A percentile compares a stretch with the other conserved stretches of the same genome.
Conservation (phyloP, 805 yeast genomes). For the Candida easanensis region DNA sequence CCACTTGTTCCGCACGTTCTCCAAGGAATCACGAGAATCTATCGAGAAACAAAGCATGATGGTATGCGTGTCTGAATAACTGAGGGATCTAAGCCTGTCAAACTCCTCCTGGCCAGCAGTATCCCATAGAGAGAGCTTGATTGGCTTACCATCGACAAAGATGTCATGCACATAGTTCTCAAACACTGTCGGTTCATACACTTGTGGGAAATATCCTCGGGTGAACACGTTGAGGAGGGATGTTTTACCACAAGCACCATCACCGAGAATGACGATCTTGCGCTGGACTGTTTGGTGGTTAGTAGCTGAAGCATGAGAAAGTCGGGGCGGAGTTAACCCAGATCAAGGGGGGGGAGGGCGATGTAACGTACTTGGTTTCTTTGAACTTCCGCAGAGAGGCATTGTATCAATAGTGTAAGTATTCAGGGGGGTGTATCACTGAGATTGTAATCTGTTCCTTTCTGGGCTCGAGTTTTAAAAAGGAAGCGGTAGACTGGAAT, state of each 20-base stretch:
- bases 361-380: constrained; percentile 34
- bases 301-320: constrained; percentile 1
- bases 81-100: constrained; percentile 86
- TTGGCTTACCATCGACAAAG: constrained; percentile 89
- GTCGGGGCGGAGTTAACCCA: too few relatives aligned
- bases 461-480: too few relatives aligned
- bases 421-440: not conserved
- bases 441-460: not conserved
- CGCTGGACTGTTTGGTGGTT: constrained; percentile 57
- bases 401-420: constrained; percentile 21
- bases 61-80: constrained; percentile 94
- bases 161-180: constrained; percentile 97
- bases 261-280: constrained; percentile 91
- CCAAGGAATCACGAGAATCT: constrained; percentile 91
- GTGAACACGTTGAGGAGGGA: constrained; percentile 93
- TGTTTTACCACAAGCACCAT: constrained; percentile 99
- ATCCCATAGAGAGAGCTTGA: constrained; percentile 94
- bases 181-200: constrained; percentile 96
- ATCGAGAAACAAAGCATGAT: constrained; percentile 95
- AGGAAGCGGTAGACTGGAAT: too few relatives aligned
- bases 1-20: constrained; percentile 95
- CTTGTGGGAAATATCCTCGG: constrained; percentile 96
- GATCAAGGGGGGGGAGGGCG: too few relatives aligned
- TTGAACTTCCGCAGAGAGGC: constrained; percentile 44
- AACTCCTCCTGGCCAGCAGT: constrained; percentile 99